Percentiles rank a stretch among this genome's conserved stretches.
Evolutionary conservation across 192 early-diverging fungal genomes (phyloP).

Genomic region (Physocladia obscura): DNA sequence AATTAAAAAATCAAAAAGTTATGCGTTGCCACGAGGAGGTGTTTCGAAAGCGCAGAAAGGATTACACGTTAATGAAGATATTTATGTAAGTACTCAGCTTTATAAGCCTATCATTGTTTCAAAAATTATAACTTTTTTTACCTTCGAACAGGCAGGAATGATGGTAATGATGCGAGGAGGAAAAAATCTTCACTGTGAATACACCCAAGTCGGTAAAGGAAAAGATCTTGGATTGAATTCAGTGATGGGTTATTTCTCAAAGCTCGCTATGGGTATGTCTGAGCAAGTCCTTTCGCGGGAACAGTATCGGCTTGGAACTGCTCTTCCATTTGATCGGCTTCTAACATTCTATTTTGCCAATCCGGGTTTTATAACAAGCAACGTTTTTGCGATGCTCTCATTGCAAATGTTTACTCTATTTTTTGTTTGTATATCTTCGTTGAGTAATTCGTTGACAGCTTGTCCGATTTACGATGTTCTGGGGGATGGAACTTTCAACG

Average conservation of each 20-base stretch:
- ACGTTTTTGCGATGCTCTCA: conserved; percentile 19
- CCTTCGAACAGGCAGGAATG: conserved; percentile 64
- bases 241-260: conserved; percentile 85
- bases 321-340: conserved; percentile 80
- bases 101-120: neutral
- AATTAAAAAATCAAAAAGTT: too few relatives aligned
- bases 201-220: conserved; percentile 89
- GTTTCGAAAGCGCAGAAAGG: conserved; percentile 88
- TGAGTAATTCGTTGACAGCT: conserved; percentile 8
- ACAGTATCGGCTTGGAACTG: conserved; percentile 85
- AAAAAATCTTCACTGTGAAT: conserved; percentile 85
- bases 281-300: conserved; percentile 93
- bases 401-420: conserved; percentile 24
- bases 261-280: conserved; percentile 89
- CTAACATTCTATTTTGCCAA: conserved; percentile 88
- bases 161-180: conserved; percentile 80
- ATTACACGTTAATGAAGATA: conserved; percentile 88
- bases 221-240: conserved; percentile 83
- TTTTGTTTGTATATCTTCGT: conserved; percentile 22
- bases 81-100: conserved; percentile 56
- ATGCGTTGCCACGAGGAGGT: conserved; percentile 34
- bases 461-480: conserved; percentile 10
- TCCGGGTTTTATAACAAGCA: conserved; percentile 42
- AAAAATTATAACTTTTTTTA: neutral
- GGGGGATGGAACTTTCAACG: conserved; percentile 26